Evolutionary conservation across 345 rosid genomes (phyloP), one percentile per base, ranked within the genome.

Genomic region (Rhodomyrtus tomentosa): DNA sequence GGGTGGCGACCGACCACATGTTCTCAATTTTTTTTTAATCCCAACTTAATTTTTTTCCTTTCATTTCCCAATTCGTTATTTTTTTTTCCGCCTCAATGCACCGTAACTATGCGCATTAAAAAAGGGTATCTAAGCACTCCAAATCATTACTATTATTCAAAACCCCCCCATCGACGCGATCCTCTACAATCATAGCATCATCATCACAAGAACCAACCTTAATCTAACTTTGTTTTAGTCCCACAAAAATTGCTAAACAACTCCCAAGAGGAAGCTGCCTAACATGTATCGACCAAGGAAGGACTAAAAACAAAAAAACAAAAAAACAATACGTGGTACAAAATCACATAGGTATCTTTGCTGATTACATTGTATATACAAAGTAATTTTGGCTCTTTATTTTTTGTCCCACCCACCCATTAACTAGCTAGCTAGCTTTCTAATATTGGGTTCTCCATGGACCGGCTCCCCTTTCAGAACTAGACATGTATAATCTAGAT

Each of bases 1-100:
- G 73, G 82, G 38, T 81, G 54, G 86, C 80, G 87, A 79, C 88
- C 84, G 80, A 83, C 87, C 89, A 91, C 91, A 88, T 85, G 87
- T 87, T 87, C 89, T 59, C 55, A 59, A 51, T 62, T 58, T 62
- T 53, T 84, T 48, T 55, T 73, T 56, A 76, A 73, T 85, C 27
- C 48, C 45, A n/a, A 15, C 18, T 48, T 56, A n/a, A 45, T 42
- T 86, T 18, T 36, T 56, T 29, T 24, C 50, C 55, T 80, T 79
- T 1, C 4, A 74, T 27, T 42, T 72, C 58, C 25, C 54, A 80
- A 54, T 24, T 74, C 38, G n/a, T 82, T 84, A 55, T 83, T 80
- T 81, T 87, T 54, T 85, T 84, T 87, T 87, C 53, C 85, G 85
- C 86, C 87, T 11, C 53, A 16, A 50, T 59, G 79, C 84, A 54